phyloP scores from a whole-genome alignment of 352 stramenopile species.

The Globisporangium nodosum region DNA sequence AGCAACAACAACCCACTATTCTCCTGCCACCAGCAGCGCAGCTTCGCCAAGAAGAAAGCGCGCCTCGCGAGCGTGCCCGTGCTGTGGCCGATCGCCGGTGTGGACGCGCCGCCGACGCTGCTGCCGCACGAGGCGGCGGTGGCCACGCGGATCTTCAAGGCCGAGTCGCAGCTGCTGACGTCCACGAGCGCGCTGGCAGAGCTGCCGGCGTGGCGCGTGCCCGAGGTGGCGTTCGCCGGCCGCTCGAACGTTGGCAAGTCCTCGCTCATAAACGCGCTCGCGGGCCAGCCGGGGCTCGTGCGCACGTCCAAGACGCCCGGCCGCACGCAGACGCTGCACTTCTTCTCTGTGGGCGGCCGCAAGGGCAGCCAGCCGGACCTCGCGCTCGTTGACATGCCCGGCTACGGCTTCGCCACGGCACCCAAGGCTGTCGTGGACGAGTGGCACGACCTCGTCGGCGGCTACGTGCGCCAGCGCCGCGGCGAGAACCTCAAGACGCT shows the following conservation, averaged over 20 bases:
- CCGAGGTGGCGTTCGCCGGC: conserved; percentile 82
- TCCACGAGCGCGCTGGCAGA: conserved; percentile 47
- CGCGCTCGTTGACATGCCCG: conserved; percentile 81
- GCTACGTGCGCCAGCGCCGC: conserved; percentile 62
- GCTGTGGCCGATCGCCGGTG: conserved; percentile 53
- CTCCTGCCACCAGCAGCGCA: conserved; percentile 3
- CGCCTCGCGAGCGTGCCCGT: conserved; percentile 39
- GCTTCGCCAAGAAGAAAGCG: conserved; percentile 50
- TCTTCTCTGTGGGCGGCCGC: conserved; percentile 78
- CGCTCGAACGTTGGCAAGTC: conserved; percentile 89
- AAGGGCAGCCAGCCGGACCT: conserved; percentile 59
- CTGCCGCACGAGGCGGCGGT: conserved; percentile 57
- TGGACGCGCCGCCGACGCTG: conserved; percentile 41
- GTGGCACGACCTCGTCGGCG: conserved; percentile 77
- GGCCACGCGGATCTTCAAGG: conserved; percentile 56
- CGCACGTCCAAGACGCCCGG: conserved; percentile 85
- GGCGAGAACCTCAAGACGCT: conserved; percentile 68
- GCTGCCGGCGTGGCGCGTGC: conserved; percentile 59
- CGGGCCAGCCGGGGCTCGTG: conserved; percentile 56
- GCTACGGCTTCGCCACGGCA: conserved; percentile 81
- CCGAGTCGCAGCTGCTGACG: conserved; percentile 59
- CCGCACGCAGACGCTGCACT: conserved; percentile 75
- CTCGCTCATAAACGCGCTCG: conserved; percentile 84
- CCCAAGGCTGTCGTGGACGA: conserved; percentile 67
- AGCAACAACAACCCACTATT: not conserved